Evolutionary conservation across 2,329 filamentous ascomycete species (phyloP), one percentile per base, ranked within the genome.

Genomic region (Pseudogymnoascus sp.): DNA sequence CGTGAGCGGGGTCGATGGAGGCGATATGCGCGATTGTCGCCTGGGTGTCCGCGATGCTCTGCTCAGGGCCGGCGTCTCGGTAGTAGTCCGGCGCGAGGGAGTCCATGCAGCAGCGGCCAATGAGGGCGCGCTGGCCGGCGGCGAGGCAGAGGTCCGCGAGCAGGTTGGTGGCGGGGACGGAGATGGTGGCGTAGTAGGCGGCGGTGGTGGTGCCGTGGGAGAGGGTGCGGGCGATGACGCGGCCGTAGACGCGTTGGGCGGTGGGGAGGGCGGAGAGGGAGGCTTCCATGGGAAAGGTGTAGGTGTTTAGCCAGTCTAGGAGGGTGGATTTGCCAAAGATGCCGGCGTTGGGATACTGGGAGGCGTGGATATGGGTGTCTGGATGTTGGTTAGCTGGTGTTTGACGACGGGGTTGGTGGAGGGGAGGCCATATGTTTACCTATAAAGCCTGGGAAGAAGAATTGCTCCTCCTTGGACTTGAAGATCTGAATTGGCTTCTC

Each of bases 71-170:
- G 61, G 81, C 81, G 71, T 99, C 94, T 19, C 84, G 80, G 75
- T 97, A 97, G 75, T 86, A 89, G 1, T 81, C 79, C 0, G 92
- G 92, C 35, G 84, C 86, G 3, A 88, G 73, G 28, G 81, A 80
- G 71, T 97, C 90, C 94, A 99, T 97, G 77, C 92, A 96, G n/a
- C 95, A 89, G 38, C 94, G 81, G 30, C 94, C 94, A 38, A 99
- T 82, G 65, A 97, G 89, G 5, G 94, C 94, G 59, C 94, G 81
- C 74, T 99, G 94, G 45, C 94, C 94, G 23, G 82, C 76, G 0
- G 75, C 71, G n/a, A 89, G 78, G 69, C 92, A 96, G 15, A 96
- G 82, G 64, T 90, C 84, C 0, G 92, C 89, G 5, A 99, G 85
- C 6, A 96, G 80, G 70, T 96, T 96, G n/a, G 94, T 99, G 1